Conservation (phyloP, 495 filamentous ascomycete species). For the Podospora sp. region DNA sequence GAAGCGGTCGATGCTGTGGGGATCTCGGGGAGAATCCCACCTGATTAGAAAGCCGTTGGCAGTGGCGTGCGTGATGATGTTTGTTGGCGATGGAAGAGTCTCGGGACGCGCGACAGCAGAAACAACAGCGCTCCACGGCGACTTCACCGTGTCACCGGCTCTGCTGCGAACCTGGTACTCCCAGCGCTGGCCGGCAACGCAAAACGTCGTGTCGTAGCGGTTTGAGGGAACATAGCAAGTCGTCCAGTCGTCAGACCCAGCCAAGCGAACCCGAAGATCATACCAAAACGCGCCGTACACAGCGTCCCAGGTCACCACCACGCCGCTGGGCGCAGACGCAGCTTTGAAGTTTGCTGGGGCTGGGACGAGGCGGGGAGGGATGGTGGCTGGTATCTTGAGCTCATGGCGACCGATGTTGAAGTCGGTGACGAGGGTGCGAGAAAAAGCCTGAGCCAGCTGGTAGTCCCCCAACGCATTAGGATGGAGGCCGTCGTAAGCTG, state of each 20-base stretch:
- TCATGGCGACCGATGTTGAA: conserved; percentile 23
- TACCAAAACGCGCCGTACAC: conserved; percentile 35
- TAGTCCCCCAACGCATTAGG: conserved; percentile 41
- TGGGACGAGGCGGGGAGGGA: conserved; percentile 23
- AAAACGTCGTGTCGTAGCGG: conserved; percentile 14
- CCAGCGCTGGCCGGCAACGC: conserved; percentile 4
- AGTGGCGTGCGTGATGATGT: conserved; percentile 22
- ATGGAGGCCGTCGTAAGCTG: conserved; percentile 43
- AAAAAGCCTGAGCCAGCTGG: conserved; percentile 34
- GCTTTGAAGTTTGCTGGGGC: conserved; percentile 21
- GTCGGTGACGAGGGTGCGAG: conserved; percentile 15
- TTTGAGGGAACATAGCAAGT: background rate
- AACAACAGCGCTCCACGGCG: conserved; percentile 19
- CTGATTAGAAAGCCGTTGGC: conserved; percentile 11
- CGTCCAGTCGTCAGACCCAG: background rate
- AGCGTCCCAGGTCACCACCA: conserved; percentile 28
- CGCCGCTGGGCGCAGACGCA: conserved; percentile 13
- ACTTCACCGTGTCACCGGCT: conserved; percentile 23
- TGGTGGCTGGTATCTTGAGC: conserved; percentile 20
- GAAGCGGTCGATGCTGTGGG: conserved; percentile 25
- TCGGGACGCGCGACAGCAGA: conserved; percentile 23
- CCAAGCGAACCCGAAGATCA: conserved; percentile 22
- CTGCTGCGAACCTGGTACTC: conserved; percentile 28
- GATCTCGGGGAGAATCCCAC: conserved; percentile 19
- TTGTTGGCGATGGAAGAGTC: conserved; percentile 19